Base-by-base conservation (phyloP, 306 rosid species). In the Acacia acuminata region DNA sequence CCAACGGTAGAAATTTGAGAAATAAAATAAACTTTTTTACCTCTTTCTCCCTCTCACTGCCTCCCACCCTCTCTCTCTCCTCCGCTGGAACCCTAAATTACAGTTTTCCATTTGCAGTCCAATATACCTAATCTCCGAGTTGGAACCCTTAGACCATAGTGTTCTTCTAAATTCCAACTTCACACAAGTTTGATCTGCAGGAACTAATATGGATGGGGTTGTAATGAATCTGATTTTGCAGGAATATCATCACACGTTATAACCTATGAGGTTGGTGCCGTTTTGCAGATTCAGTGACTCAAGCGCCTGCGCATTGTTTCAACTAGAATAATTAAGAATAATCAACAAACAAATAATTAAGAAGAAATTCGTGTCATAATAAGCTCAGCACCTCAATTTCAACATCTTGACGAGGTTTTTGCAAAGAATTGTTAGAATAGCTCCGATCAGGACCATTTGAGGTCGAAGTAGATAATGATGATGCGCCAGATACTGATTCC, bases 301-400 rank as follows among this genome's bases (percentile, higher is more conserved):
- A 85, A 68, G 85, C 88, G 8, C 88, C 88, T 47, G 71, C 63
- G 0, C 51, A 74, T 40, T 85, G 88, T 75, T 85, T 85, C 81
- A 60, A 61, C 45, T 25, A 25, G 27, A 63, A 63, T 3, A 63
- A 25, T 27, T 63, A 14, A 4, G 10, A 38, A 76, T 15, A 19
- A 38, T 15, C n/a, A 11, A 43, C n/a, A 27, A 63, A 63, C 34
- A 6, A 47, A 55, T 7, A 55, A 19, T 9, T 9, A 66, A 53
- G 8, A 15, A 22, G 43, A 44, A 70, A 51, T n/a, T n/a, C n/a
- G n/a, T n/a, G n/a, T n/a, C n/a, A n/a, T n/a, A n/a, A 73, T 2
- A 77, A 48, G 70, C 47, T 58, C 3, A 15, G 72, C 51, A 90
- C 97, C 95, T 86, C 93, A 85, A 20, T 51, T 79, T 93, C 98